Evolutionary conservation across 768 basidiomycete species (phyloP), one percentile per base, ranked within the genome.

Genomic region (Boletus pseudo-olivaceus): DNA sequence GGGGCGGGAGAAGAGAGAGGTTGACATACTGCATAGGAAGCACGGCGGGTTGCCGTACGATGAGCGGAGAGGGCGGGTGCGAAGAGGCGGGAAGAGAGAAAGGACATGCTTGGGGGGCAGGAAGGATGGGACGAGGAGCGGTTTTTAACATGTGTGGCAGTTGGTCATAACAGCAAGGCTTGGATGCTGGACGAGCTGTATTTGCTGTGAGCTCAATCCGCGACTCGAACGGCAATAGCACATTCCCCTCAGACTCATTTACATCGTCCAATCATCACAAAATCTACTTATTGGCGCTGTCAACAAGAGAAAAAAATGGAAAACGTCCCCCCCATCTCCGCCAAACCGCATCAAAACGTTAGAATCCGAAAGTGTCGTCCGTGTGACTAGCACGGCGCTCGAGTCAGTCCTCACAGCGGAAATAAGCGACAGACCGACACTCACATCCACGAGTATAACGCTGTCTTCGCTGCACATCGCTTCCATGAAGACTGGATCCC

Each of bases 381-480:
- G 6, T 56, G 55, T 20, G 66, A 47, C 68, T 72, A 50, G 15
- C n/a, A 43, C 4, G 1, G 6, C 14, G 17, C 10, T 53, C 38
- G 23, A 57, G 47, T 40, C 23, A 15, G 20, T 4, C 9, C 33
- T 20, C 23, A 38, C 23, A 38, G 23, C 38, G 42, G 49, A 47
- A 37, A 48, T 14, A 17, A 11, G 2, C 3, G 10, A 30, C 32
- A 14, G 26, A 35, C 27, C 23, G n/a, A 23, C 34, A 59, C 70
- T 44, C 15, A 80, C 77, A 62, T 80, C 74, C 37, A 84, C 79
- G 4, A 82, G 66, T 46, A 87, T 67, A 8, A 85, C 57, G 54
- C 69, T 72, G 66, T 85, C 83, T 64, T 83, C 82, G 57, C 75
- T 78, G 70, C 83, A 79, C 77, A 87, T 78, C 8, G 73, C 74